Base-by-base conservation (phyloP, 331 rosid genomes). In the Dryas integrifolia region DNA sequence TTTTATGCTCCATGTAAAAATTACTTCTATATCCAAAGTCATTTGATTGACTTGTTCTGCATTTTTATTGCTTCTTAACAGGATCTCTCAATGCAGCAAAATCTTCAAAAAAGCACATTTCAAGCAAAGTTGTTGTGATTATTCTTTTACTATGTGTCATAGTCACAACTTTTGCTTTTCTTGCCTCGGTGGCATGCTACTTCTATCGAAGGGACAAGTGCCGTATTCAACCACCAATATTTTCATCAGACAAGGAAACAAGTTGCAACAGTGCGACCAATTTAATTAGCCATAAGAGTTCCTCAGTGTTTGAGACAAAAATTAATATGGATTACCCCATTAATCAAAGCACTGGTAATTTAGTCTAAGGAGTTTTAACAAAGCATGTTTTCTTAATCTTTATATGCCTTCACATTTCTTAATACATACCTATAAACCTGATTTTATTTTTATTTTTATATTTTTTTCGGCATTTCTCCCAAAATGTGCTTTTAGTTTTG, bases 121-220 rank as follows among this genome's bases (percentile, higher is more conserved):
- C 92, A 3, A 87, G 81, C 86, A 95, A 88, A 78, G 86, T 59
- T 70, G 85, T 85, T 40, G 84, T 88, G 63, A 53, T 84, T 72
- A 75, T 92, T 77, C 82, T 95, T 57, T 73, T 84, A 53, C 69
- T 81, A 16, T 87, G 96, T 77, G 79, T 85, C 48, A 57, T 80
- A 67, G 66, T 91, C 82, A 87, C 95, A 75, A 83, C 93, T 48
- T 57, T 83, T 61, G 96, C 96, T 62, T 83, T 89, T 79, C 72
- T 95, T 65, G 68, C 82, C 83, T 84, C 87, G 14, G 68, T 90
- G 70, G 43, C 75, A 63, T 95, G 92, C 81, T 87, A 83, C 72
- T 41, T 87, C 50, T 74, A 61, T 58, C 84, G 69, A 85, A 88
- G 86, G 82, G 79, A 84, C 58, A 83, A 79, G 70, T 55, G 50